Percentiles rank a stretch among this genome's conserved stretches.
These are phyloP conservation scores for Mrakia blollopis DNA, from an alignment of 768 basidiomycete genomes.

Conservation along the genomic window DNA sequence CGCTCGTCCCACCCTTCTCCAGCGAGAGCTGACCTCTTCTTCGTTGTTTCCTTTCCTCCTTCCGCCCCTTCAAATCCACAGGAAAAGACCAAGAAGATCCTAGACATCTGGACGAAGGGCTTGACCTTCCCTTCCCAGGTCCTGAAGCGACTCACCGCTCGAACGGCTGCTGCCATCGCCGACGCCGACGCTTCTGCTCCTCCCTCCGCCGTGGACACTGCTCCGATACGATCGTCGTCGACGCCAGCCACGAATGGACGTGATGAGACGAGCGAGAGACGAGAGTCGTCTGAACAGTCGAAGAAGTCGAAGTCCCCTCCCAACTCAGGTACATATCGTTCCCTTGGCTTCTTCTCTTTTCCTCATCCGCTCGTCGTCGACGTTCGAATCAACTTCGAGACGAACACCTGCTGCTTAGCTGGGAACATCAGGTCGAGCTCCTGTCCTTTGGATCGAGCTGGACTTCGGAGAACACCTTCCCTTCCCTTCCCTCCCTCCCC, in stretches of 20 bases:
- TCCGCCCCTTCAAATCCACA: not conserved
- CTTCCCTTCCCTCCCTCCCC: not conserved
- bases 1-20: not conserved
- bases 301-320: not conserved
- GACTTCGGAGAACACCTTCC: not conserved
- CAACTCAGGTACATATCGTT: not conserved
- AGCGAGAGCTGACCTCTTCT: not conserved
- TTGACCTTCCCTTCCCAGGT: constrained; percentile 78
- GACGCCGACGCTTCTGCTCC: not conserved
- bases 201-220: not conserved
- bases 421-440: no score
- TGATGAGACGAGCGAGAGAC: not conserved
- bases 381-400: no score
- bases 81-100: constrained; percentile 88
- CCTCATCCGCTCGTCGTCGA: no score
- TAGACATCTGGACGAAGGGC: constrained; percentile 94
- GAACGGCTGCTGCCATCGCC: constrained; percentile 50
- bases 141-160: constrained; percentile 60
- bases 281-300: not conserved
- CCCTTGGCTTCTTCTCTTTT: not conserved
- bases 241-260: not conserved
- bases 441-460: not conserved
- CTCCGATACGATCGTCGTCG: not conserved
- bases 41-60: not conserved
- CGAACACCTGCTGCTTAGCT: no score